phyloP scores from a whole-genome alignment of 2,329 filamentous ascomycete genomes.

The Coniochaeta ligniaria region DNA sequence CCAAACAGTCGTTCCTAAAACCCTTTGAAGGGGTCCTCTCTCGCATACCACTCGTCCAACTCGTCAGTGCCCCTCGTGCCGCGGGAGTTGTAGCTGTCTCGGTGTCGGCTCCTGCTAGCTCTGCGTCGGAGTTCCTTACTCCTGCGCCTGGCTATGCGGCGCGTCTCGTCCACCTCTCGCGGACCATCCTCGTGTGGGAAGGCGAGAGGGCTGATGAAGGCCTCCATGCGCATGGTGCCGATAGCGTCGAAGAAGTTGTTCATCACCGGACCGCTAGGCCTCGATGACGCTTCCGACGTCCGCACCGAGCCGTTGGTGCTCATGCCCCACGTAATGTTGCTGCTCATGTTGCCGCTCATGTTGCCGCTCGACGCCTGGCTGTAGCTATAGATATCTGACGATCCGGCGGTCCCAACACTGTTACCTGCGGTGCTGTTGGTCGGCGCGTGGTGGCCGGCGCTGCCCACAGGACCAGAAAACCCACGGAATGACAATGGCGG shows the following conservation, averaged over 20 bases:
- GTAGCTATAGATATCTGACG: slow-evolving; percentile 29
- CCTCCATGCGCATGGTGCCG: slow-evolving; percentile 93
- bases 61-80: slow-evolving; percentile 40
- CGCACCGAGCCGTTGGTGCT: slow-evolving; percentile 31
- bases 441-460: slow-evolving; percentile 31
- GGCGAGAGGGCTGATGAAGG: slow-evolving; percentile 69
- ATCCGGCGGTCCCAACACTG: slow-evolving; percentile 32
- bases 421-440: slow-evolving; percentile 52
- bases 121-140: slow-evolving; percentile 49
- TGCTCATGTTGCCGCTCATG: slow-evolving; percentile 13
- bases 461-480: slow-evolving; percentile 55
- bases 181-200: slow-evolving; percentile 38
- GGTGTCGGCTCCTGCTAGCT: slow-evolving; percentile 43
- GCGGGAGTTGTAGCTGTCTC: slow-evolving; percentile 42
- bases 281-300: slow-evolving; percentile 49
- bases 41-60: slow-evolving; percentile 47
- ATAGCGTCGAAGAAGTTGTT: slow-evolving; percentile 69
- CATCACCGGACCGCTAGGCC: slow-evolving; percentile 26
- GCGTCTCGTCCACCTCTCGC: slow-evolving; percentile 43
- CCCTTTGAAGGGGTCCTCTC: slow-evolving; percentile 55
- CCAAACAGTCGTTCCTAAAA: slow-evolving; percentile 32
- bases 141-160: slow-evolving; percentile 38
- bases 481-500: slow-evolving; percentile 70
- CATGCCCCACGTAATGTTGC: slow-evolving; percentile 19
- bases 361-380: slow-evolving; percentile 3